phyloP scores from a whole-genome alignment of 768 basidiomycete species.

The Xerocomus spinulosus region DNA sequence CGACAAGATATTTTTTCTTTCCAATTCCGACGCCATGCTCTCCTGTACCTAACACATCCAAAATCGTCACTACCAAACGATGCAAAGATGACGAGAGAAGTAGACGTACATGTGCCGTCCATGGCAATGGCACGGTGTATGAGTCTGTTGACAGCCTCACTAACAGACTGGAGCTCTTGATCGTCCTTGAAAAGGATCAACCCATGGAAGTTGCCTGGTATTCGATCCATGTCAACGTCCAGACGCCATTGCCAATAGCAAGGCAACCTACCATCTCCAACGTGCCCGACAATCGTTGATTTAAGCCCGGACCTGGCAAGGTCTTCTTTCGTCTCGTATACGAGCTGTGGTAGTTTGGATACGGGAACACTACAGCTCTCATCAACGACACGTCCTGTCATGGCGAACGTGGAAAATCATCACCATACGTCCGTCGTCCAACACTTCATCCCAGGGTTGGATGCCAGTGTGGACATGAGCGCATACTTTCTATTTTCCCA shows the following conservation, averaged over 20 bases:
- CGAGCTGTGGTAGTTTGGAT: constrained; percentile 62
- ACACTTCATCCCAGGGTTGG: constrained; percentile 57
- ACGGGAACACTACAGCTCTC: constrained; percentile 53
- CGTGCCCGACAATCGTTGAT: constrained; percentile 78
- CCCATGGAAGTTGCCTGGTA: constrained; percentile 42
- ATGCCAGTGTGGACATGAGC: constrained; percentile 62
- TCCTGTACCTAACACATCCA: constrained; percentile 53
- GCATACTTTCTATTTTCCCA: constrained; percentile 89
- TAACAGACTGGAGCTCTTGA: constrained; percentile 50
- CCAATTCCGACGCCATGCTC: constrained; percentile 89
- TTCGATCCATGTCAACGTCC: not conserved
- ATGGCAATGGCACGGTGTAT: constrained; percentile 66
- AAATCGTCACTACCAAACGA: not conserved
- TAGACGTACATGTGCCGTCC: constrained; percentile 68
- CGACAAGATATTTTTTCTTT: constrained; percentile 74
- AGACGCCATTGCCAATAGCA: not conserved
- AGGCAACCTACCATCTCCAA: constrained; percentile 63
- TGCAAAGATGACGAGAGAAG: not conserved
- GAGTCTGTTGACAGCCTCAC: constrained; percentile 63
- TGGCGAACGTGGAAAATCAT: constrained; percentile 1
- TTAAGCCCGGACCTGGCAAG: constrained; percentile 50
- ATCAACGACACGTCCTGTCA: not conserved
- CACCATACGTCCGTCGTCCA: constrained; percentile 94
- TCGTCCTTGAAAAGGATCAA: constrained; percentile 58
- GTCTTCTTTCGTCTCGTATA: constrained; percentile 77